Base-by-base conservation (phyloP, 495 filamentous ascomycete genomes). In the Neurospora sp. region DNA sequence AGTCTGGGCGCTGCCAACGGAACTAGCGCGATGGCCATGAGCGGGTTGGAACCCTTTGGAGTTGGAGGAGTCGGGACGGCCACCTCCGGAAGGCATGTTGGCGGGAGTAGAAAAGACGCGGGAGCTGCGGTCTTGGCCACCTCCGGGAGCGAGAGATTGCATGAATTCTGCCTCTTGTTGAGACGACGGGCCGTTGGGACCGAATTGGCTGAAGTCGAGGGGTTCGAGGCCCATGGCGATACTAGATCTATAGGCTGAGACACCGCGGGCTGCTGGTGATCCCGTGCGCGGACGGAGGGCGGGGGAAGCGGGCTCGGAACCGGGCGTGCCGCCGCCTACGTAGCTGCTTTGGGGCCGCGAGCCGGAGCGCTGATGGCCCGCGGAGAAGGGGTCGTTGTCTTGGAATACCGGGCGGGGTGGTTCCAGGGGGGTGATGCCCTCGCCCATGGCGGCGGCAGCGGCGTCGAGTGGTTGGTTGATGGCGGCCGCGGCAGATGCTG, bases 181-280 rank as follows among this genome's bases (percentile, higher is more conserved):
- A 27, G 31, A 37, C 5, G 53, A 66, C 7, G 53, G 53, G 14
- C 53, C 53, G 14, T 27, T 66, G 53, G 53, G 53, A 1, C 27
- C 53, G 14, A 66, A 66, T 18, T 66, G 53, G 53, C 53, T 66
- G 7, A 66, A 66, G 1, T 66, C 53, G 53, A 86, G 74, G 16
- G 84, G 84, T 72, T 86, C 84, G 14, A 86, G 77, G 37, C 84
- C 84, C 39, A 86, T 78, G 14, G 82, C 82, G 35, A 86, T 81
- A 74, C 84, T 85, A 1, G 79, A 82, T 68, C 84, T 81, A 71
- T 84, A 80, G 9, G 78, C 75, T 40, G 81, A 75, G 53, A 75
- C 73, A 3, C 74, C 75, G n/a, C 77, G 75, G 35, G 74, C 77
- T 22, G 70, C 70, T 8, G 78, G 80, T 2, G 81, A 84, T 18